Conservation (phyloP, 768 basidiomycete species). For the Chalciporus chontae region DNA sequence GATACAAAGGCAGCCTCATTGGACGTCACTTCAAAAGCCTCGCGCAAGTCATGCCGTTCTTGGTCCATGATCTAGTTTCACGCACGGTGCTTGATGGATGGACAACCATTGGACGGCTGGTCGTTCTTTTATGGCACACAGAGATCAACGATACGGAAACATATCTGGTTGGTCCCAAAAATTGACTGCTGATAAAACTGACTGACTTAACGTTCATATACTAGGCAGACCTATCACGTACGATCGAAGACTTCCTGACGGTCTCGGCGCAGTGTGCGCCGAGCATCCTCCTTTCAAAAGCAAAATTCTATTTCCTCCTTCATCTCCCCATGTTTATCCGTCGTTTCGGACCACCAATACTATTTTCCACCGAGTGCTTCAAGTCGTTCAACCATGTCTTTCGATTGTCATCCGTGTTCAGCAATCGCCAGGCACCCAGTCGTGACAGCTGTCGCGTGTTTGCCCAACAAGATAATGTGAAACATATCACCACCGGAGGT, state of each 20-base stretch:
- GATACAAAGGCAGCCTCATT: constrained; percentile 29
- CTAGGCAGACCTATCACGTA: constrained; percentile 4
- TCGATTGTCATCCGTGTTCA: constrained; percentile 20
- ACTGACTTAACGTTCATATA: neutral
- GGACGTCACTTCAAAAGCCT: constrained; percentile 33
- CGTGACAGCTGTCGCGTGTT: constrained; percentile 18
- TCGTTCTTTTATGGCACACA: constrained; percentile 39
- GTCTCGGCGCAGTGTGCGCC: constrained; percentile 22
- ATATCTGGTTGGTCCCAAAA: constrained; percentile 28
- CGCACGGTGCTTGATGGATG: constrained; percentile 23
- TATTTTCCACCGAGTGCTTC: constrained; percentile 28
- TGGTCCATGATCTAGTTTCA: constrained; percentile 31
- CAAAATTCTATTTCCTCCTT: constrained; percentile 31
- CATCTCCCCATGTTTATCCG: constrained; percentile 26
- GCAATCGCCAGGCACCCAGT: constrained; percentile 31
- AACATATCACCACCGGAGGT: constrained; percentile 14
- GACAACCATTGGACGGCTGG: constrained; percentile 32
- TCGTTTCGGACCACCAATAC: constrained; percentile 27
- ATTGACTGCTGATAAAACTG: neutral
- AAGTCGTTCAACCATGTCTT: constrained; percentile 31
- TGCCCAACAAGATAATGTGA: constrained; percentile 7
- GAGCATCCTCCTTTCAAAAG: constrained; percentile 24
- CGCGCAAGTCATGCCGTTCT: constrained; percentile 27
- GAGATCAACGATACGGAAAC: constrained; percentile 35
- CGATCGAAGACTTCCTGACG: constrained; percentile 26